Evolutionary conservation across 441 rosid species (phyloP).

Genomic region (Erodium chrysanthum): DNA sequence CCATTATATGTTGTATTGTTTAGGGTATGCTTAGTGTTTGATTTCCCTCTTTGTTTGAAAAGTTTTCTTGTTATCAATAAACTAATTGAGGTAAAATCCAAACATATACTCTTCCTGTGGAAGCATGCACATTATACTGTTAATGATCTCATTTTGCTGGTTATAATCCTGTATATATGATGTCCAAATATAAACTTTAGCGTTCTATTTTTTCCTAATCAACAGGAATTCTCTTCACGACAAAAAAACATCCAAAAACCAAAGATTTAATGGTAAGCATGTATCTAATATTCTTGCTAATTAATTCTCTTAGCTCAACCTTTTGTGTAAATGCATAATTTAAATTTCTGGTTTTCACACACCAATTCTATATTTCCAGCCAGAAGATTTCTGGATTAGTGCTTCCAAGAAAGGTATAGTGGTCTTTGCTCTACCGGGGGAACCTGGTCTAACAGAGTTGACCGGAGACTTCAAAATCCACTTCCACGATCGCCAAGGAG

Average conservation of each 20-base stretch:
- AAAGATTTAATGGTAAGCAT: constrained; percentile 55
- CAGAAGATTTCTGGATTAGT: constrained; percentile 81
- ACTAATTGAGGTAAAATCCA: background rate
- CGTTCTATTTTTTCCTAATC: constrained; percentile 17
- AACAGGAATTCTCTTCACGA: constrained; percentile 68
- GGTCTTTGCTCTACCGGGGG: constrained; percentile 79
- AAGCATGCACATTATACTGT: background rate
- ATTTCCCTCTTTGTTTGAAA: background rate
- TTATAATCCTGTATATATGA: background rate
- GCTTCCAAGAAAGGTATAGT: constrained; percentile 62
- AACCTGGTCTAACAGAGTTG: constrained; percentile 74
- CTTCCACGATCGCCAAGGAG: constrained; percentile 77
- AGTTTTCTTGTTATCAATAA: background rate
- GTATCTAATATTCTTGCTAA: constrained; percentile 7
- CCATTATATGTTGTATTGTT: background rate
- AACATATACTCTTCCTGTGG: background rate
- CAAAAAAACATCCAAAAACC: constrained; percentile 64
- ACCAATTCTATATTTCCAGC: constrained; percentile 33
- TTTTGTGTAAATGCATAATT: background rate
- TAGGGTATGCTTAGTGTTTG: background rate
- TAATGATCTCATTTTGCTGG: background rate
- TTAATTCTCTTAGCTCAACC: background rate
- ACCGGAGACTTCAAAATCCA: constrained; percentile 74
- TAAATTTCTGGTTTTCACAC: constrained; percentile 17
- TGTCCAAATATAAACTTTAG: constrained; percentile 7